Evolutionary conservation across 768 basidiomycete species (phyloP).

Genomic region (Kwoniella europaea): DNA sequence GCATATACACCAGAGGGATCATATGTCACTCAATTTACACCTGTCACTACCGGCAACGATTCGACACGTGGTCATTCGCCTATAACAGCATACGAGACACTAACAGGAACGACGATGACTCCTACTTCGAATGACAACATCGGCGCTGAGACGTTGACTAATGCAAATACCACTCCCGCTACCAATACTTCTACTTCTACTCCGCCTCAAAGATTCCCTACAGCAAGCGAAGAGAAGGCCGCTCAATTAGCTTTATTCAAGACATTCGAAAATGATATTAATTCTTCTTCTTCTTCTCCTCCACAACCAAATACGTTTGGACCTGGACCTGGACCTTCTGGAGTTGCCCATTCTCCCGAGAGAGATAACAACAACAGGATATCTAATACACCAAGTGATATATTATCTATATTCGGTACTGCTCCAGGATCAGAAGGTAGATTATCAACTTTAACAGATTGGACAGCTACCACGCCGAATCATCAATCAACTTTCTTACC

Average conservation of each 20-base stretch:
- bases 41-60: background rate
- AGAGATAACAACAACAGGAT: background rate
- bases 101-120: conserved; percentile 8
- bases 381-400: conserved; percentile 12
- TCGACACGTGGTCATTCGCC: conserved; percentile 7
- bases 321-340: background rate
- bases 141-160: background rate
- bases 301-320: background rate
- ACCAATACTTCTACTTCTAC: conserved; percentile 1
- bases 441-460: conserved; percentile 20
- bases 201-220: conserved; percentile 3
- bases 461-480: conserved; percentile 5
- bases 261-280: background rate
- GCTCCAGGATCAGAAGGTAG: conserved; percentile 19
- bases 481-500: background rate
- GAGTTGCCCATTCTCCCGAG: background rate
- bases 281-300: background rate
- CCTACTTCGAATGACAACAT: background rate
- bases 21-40: conserved; percentile 2
- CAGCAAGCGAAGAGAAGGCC: conserved; percentile 24
- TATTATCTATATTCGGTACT: conserved; percentile 18
- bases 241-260: conserved; percentile 20
- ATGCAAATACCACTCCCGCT: background rate
- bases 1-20: conserved; percentile 27
- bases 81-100: background rate